Evolutionary conservation across 2,329 filamentous ascomycete genomes (phyloP).

Genomic region (Colletotrichum lupini): DNA sequence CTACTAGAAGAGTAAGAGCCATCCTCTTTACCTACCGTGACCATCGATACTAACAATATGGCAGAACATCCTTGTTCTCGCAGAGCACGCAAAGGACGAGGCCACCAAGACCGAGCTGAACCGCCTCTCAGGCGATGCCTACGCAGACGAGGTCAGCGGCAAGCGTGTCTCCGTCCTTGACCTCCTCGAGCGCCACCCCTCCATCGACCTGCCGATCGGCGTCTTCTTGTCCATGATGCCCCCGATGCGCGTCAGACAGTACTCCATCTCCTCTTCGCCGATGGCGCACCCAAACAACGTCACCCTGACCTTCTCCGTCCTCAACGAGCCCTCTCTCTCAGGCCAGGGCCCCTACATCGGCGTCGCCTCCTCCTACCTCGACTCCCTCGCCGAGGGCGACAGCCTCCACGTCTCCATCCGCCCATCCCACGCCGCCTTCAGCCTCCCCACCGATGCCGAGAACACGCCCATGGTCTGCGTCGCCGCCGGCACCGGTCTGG

Average conservation of each 20-base stretch:
- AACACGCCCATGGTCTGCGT: conserved; percentile 62
- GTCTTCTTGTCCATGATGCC: conserved; percentile 74
- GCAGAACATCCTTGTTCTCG: conserved; percentile 47
- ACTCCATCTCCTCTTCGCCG: conserved; percentile 77
- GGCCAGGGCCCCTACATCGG: conserved; percentile 64
- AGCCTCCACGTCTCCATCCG: conserved; percentile 62
- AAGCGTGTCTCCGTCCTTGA: conserved; percentile 69
- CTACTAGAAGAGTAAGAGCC: conserved; percentile 70
- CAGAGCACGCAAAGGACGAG: conserved; percentile 47
- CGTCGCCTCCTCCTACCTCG: conserved; percentile 71
- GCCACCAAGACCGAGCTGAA: conserved; percentile 45
- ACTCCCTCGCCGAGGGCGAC: conserved; percentile 56
- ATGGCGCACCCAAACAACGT: conserved; percentile 64
- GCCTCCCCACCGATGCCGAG: conserved; percentile 50
- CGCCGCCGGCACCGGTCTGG: conserved; percentile 61
- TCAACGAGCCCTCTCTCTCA: conserved; percentile 62
- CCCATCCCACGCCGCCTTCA: conserved; percentile 52
- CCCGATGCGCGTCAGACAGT: conserved; percentile 62
- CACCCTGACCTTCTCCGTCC: conserved; percentile 72
- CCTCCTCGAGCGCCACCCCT: conserved; percentile 67
- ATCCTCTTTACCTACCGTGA: rapidly evolving
- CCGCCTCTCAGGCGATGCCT: conserved; percentile 50
- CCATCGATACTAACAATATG: conserved; percentile 35
- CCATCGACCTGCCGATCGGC: conserved; percentile 65
- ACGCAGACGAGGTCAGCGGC: conserved; percentile 51